These are phyloP conservation scores for Trichophyton rubrum DNA, from an alignment of 2,329 filamentous ascomycete species.

Conservation along the genomic window DNA sequence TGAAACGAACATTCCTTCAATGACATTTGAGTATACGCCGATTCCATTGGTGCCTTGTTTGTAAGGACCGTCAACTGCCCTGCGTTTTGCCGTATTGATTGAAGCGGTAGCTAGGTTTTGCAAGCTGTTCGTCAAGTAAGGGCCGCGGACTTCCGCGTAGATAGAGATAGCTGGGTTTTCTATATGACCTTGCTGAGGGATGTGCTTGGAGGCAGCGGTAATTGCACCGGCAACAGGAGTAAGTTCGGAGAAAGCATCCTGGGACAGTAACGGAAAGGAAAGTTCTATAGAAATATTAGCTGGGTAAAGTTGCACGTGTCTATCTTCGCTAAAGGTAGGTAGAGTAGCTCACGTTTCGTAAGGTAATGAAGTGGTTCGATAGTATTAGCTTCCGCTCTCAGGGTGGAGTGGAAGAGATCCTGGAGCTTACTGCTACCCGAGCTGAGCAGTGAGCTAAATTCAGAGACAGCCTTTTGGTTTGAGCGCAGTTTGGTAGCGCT, in stretches of 20 bases:
- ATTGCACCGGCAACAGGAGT: constrained; percentile 69
- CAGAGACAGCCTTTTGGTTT: constrained; percentile 76
- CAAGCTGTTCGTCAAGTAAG: constrained; percentile 70
- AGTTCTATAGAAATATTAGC: constrained; percentile 33
- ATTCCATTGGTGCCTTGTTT: constrained; percentile 82
- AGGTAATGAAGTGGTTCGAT: constrained; percentile 87
- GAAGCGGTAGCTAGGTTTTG: constrained; percentile 81
- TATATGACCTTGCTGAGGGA: constrained; percentile 35
- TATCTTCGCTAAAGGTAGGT: background rate
- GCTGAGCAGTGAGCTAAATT: constrained; percentile 65
- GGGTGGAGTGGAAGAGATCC: constrained; percentile 63
- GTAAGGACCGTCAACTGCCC: constrained; percentile 66
- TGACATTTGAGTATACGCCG: constrained; percentile 70
- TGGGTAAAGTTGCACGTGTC: background rate
- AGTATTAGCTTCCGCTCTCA: constrained; percentile 64
- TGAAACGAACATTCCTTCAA: constrained; percentile 75
- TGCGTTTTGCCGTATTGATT: constrained; percentile 67
- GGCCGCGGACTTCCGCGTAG: constrained; percentile 74
- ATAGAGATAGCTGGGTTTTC: constrained; percentile 63
- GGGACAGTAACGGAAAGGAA: constrained; percentile 67
- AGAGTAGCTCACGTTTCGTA: constrained; percentile 57
- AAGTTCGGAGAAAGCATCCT: constrained; percentile 63
- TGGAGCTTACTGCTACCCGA: constrained; percentile 74
- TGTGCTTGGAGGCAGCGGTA: constrained; percentile 46
- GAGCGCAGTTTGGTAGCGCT: constrained; percentile 80